Base-by-base conservation (phyloP, 371 early-diverging fungal species). In the Circinella umbellata region DNA sequence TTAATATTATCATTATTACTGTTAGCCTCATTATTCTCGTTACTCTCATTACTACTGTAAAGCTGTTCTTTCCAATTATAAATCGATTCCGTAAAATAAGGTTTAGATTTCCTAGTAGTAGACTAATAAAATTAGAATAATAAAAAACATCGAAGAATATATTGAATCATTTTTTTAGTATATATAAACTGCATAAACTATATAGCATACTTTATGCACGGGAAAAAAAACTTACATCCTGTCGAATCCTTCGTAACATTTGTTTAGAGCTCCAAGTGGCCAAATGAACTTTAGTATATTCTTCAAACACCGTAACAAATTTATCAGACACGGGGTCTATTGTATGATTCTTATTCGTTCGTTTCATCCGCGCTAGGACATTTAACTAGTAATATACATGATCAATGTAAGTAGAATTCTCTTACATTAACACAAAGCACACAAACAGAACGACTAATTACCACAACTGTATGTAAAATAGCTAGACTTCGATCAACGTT, bases 401-500 rank as follows among this genome's bases (percentile, higher is more conserved):
- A 51, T n/a, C 51, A 51, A 5, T 15, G 51, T 17, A 51, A 5
- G 51, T 51, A 9, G 47, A 15, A 15, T 27, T 27, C 27, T 27
- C 27, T 27, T 27, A 27, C 27, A 27, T 27, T 27, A 27, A 27
- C 27, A 27, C 27, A 27, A 27, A 27, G 27, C 27, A 27, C 27
- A 27, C 27, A 27, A 27, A 27, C 27, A 18, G 20, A 35, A 18
- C 3, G 37, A 9, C 35, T 35, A 67, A 59, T 71, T 74, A 80
- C 74, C 49, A 76, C 69, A 1, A 80, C 77, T 20, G 69, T 67
- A 54, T 80, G 81, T 8, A 80, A 63, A 59, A 76, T 77, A 11
- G 81, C 81, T 48, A 80, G 39, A 63, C 76, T 76, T 15, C 77
- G 61, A 65, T 80, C 81, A 1, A 80, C 75, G 60, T 80, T 80